A percentile compares a stretch with the other conserved stretches of the same genome.
These are phyloP conservation scores for Pichia cephalocereana DNA, from an alignment of 805 yeast species.

Conservation along the genomic window DNA sequence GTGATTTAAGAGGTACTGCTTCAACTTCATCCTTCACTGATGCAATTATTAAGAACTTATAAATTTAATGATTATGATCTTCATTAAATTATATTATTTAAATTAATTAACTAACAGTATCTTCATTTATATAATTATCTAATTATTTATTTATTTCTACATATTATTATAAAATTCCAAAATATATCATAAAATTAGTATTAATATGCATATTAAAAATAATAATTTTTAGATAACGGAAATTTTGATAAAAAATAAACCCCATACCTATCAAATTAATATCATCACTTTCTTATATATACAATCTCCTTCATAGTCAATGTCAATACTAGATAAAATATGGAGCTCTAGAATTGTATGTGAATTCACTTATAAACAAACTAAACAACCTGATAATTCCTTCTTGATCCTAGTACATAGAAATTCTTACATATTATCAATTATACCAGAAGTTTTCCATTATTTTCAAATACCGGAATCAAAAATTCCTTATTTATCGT, in stretches of 20 bases:
- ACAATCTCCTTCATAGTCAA: background rate
- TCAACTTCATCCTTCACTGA: conserved; percentile 84
- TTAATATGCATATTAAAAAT: no score
- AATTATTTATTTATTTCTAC: no score
- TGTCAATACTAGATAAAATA: background rate
- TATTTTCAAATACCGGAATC: conserved; percentile 27
- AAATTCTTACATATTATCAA: conserved; percentile 40
- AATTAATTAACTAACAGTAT: no score
- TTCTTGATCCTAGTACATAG: conserved; percentile 24
- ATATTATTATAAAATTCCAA: no score
- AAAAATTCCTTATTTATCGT: conserved; percentile 20
- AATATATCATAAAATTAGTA: no score
- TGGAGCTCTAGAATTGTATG: conserved; percentile 1
- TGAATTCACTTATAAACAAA: background rate
- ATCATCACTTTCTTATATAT: no score
- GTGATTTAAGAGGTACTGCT: conserved; percentile 91
- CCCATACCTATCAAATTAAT: no score
- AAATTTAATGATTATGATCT: conserved; percentile 14
- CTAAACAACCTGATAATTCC: background rate
- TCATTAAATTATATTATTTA: no score
- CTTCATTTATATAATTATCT: no score
- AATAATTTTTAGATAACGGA: no score
- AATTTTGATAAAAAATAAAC: no score
- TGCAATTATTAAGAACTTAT: conserved; percentile 75
- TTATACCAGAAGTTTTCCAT: conserved; percentile 25